Percentiles rank a stretch among this genome's conserved stretches.
phyloP scores from a whole-genome alignment of 805 yeast genomes.

The Teunomyces aglyptinius region DNA sequence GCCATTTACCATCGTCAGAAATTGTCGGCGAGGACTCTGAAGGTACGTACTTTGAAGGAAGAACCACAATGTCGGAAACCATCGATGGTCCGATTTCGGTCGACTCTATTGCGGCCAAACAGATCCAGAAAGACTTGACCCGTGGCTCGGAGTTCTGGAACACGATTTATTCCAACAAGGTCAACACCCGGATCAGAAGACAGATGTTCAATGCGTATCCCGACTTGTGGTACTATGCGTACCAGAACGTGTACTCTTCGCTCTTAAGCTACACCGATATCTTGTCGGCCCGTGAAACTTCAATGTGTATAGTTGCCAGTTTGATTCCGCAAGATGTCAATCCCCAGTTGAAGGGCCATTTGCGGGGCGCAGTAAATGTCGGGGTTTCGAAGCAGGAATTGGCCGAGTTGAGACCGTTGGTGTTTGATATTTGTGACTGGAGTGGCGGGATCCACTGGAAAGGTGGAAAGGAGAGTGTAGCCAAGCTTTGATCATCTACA shows the following conservation, averaged over 20 bases:
- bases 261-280: conserved; percentile 67
- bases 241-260: conserved; percentile 75
- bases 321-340: conserved; percentile 91
- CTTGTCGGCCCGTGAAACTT: conserved; percentile 65
- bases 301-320: conserved; percentile 72
- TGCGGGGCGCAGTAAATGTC: conserved; percentile 78
- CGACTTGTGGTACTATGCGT: conserved; percentile 73
- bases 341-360: conserved; percentile 89
- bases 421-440: conserved; percentile 68
- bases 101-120: conserved; percentile 27
- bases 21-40: conserved; percentile 38
- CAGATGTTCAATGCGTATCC: conserved; percentile 79
- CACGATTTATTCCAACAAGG: conserved; percentile 65
- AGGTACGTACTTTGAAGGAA: conserved; percentile 35
- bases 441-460: conserved; percentile 54
- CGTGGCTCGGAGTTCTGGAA: conserved; percentile 73
- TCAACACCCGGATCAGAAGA: conserved; percentile 60
- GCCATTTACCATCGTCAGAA: conserved; percentile 35
- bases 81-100: conserved; percentile 42
- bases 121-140: conserved; percentile 24
- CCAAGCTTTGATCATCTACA: conserved; percentile 34
- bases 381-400: conserved; percentile 71
- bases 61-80: conserved; percentile 19
- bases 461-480: conserved; percentile 56
- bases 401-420: conserved; percentile 56